Base-by-base conservation (phyloP, 1,284 basidiomycete genomes). In the Laetiporus sulphureus region DNA sequence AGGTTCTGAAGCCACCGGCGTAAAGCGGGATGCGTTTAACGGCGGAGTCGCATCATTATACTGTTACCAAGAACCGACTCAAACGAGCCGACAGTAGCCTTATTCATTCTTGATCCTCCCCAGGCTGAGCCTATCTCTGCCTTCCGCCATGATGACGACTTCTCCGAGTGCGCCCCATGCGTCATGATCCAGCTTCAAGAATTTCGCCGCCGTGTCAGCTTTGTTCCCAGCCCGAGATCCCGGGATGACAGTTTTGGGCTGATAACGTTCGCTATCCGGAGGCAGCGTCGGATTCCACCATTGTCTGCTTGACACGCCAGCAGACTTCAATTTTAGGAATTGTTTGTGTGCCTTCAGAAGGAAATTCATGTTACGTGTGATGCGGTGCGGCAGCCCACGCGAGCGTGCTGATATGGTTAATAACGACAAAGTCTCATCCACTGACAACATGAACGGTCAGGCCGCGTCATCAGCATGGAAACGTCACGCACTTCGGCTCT, bases 331-430 rank as follows among this genome's bases (percentile, higher is more conserved):
- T 44, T 25, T 31, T 40, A 40, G 43, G 42, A 39, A 32, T 21
- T 15, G 16, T 21, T 42, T 51, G 46, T 49, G 65, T 25, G 34
- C 60, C 55, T 11, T 55, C 60, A 31, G 20, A 22, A 51, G 38
- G n/a, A 40, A 34, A 20, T 38, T 23, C 16, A 83, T 56, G 50
- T 82, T 82, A 12, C 67, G 67, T 4, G 75, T 75, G 4, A 76
- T 46, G 40, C 61, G 60, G 52, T 83, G 77, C n/a, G 80, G 58
- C n/a, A 81, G 58, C 16, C 82, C 83, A 15, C 79, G 72, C 32
- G 72, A 71, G 36, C 64, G 62, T 1, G 73, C 69, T 11, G 82
- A 78, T 27, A 66, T 73, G 54, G 74, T 69, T 29, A 83, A 54
- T 7, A 84, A 49, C 58, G 49, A 44, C 32, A 83, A 63, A 0